Evolutionary conservation across 805 yeast genomes (phyloP).

Genomic region (Priceomyces haplophilus): DNA sequence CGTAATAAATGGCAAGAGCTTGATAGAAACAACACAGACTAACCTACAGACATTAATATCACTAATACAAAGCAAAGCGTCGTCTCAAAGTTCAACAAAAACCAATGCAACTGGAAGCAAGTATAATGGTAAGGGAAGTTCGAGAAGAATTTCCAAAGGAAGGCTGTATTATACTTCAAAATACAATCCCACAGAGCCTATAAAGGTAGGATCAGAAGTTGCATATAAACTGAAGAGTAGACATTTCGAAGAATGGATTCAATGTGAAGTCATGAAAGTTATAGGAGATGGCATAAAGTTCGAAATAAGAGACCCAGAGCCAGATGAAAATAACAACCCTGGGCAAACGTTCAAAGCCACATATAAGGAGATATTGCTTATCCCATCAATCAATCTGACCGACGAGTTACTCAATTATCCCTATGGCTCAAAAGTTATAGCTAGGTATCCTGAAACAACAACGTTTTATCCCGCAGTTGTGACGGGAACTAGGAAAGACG

Average conservation of each 20-base stretch:
- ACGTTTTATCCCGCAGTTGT: slow-evolving; percentile 96
- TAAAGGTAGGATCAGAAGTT: slow-evolving; percentile 72
- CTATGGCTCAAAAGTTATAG: slow-evolving; percentile 77
- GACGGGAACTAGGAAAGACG: slow-evolving; percentile 69
- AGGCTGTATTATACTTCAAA: slow-evolving; percentile 50
- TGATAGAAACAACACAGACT: slow-evolving; percentile 37
- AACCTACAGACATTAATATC: slow-evolving; percentile 49
- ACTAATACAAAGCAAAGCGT: slow-evolving; percentile 17
- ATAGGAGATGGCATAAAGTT: slow-evolving; percentile 70
- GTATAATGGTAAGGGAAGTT: slow-evolving; percentile 8
- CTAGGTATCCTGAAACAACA: slow-evolving; percentile 95
- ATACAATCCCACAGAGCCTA: slow-evolving; percentile 57
- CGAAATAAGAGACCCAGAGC: slow-evolving; percentile 97
- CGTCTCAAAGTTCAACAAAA: slow-evolving; percentile 8
- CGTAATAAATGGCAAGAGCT: slow-evolving; percentile 46
- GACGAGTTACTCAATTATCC: slow-evolving; percentile 54
- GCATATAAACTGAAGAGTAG: slow-evolving; percentile 76
- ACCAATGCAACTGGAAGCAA: slow-evolving; percentile 6
- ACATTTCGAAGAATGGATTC: slow-evolving; percentile 92
- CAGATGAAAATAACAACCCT: slow-evolving; percentile 87
- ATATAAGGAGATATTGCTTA: slow-evolving; percentile 72
- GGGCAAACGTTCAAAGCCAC: slow-evolving; percentile 83
- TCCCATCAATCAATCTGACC: slow-evolving; percentile 54
- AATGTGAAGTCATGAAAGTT: slow-evolving; percentile 81
- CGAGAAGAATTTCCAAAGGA: slow-evolving; percentile 29